Evolutionary conservation across 164 flowering plant genomes (phyloP).

Genomic region (Protea cynaroides): DNA sequence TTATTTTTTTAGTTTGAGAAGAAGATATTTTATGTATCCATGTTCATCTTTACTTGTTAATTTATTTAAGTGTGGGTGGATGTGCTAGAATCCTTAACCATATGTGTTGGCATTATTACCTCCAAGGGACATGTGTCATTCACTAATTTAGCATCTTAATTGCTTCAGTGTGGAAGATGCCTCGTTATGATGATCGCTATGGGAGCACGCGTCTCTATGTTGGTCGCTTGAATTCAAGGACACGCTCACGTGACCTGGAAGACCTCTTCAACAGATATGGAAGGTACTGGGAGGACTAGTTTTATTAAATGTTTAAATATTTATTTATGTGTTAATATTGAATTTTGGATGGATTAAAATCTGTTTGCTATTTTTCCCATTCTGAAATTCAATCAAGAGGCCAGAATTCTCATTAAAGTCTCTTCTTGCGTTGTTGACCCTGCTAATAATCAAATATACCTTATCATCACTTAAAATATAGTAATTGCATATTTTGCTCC

Average conservation of each 20-base stretch:
- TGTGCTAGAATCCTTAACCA: not conserved
- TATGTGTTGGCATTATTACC: not conserved
- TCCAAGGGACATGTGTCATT: not conserved
- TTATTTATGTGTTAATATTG: not conserved
- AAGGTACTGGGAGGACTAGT: conserved; percentile 33
- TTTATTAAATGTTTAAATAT: not conserved
- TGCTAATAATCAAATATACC: too few species aligned
- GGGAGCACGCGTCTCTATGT: conserved; percentile 67
- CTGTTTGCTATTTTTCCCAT: too few species aligned
- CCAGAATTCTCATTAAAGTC: too few species aligned
- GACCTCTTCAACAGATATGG: conserved; percentile 66
- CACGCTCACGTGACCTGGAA: conserved; percentile 66
- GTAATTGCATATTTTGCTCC: too few species aligned
- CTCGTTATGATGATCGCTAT: conserved; percentile 57
- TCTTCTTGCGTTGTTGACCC: too few species aligned
- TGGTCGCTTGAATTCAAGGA: conserved; percentile 68
- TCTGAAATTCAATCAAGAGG: too few species aligned
- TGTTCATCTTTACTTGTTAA: too few species aligned
- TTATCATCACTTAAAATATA: too few species aligned
- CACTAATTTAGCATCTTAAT: conserved; percentile 5
- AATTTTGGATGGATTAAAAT: too few species aligned
- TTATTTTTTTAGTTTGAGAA: not conserved
- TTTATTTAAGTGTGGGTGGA: too few species aligned
- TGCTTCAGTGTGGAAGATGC: conserved; percentile 40
- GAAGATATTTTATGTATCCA: too few species aligned